Evolutionary conservation across 495 filamentous ascomycete species (phyloP).

Genomic region (Penicillium chermesinum): DNA sequence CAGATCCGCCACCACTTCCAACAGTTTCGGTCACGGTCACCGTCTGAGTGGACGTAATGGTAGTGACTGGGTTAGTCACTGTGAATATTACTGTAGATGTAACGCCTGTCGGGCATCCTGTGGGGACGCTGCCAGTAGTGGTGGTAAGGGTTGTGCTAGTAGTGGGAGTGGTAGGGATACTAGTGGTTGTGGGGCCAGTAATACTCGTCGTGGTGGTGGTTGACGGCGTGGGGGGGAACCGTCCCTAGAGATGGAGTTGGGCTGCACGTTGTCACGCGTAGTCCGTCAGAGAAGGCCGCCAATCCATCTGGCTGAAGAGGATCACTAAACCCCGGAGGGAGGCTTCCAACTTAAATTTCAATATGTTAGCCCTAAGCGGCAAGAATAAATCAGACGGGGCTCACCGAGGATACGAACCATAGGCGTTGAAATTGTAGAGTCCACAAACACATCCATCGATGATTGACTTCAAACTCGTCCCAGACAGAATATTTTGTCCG

Average conservation of each 20-base stretch:
- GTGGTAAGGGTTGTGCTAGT: constrained; percentile 9
- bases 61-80: constrained; percentile 6
- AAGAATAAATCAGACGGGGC: neutral
- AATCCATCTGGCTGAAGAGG: constrained; percentile 39
- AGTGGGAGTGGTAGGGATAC: constrained; percentile 4
- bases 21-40: constrained; percentile 8
- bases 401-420: constrained; percentile 27
- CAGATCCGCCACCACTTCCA: constrained; percentile 4
- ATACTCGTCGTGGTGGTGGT: constrained; percentile 10
- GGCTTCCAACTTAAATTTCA: constrained; percentile 30
- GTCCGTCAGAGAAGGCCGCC: constrained; percentile 34
- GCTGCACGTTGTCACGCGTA: constrained; percentile 43
- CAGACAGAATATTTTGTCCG: constrained; percentile 41
- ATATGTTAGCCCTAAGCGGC: neutral
- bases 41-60: constrained; percentile 8
- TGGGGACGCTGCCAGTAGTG: constrained; percentile 8
- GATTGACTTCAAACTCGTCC: constrained; percentile 43
- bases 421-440: constrained; percentile 57
- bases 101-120: neutral
- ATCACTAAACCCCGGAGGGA: constrained; percentile 40
- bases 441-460: constrained; percentile 40
- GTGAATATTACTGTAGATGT: constrained; percentile 5
- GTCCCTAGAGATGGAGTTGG: constrained; percentile 39
- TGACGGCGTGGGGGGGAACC: constrained; percentile 17
- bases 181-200: constrained; percentile 2